Percentiles rank a stretch among this genome's conserved stretches.
Evolutionary conservation across 495 filamentous ascomycete genomes (phyloP).

Genomic region (Parmelia sp.): DNA sequence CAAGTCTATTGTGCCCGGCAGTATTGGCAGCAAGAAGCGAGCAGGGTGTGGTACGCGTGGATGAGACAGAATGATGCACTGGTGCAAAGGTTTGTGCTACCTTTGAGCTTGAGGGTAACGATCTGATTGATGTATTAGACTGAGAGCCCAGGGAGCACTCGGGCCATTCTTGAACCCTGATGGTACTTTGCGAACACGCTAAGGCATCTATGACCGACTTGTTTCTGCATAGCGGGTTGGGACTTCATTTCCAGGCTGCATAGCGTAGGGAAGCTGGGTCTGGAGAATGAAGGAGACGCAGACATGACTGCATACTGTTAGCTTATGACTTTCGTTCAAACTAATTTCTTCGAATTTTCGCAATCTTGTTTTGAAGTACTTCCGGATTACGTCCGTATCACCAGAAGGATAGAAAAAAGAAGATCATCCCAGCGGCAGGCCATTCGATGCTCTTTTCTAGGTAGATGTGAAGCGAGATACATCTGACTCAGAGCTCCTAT

Average conservation of each 20-base stretch:
- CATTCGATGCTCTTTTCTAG: background rate
- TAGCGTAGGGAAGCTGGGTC: background rate
- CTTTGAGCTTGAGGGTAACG: background rate
- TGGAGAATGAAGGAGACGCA: background rate
- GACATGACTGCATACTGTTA: background rate
- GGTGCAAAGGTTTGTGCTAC: background rate
- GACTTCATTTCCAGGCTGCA: background rate
- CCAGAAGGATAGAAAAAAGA: background rate
- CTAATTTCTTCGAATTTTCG: background rate
- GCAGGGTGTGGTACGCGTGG: constrained; percentile 9
- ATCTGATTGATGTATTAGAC: constrained; percentile 1
- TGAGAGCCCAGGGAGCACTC: constrained; percentile 5
- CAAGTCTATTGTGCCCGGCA: constrained; percentile 4
- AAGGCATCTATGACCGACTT: background rate
- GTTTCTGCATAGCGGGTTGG: background rate
- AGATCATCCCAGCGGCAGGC: background rate
- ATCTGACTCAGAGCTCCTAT: background rate
- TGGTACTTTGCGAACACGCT: constrained; percentile 1
- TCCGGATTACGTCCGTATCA: background rate
- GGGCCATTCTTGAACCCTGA: constrained; percentile 10
- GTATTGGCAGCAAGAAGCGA: constrained; percentile 14
- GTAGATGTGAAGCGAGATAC: background rate
- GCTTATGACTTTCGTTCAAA: background rate
- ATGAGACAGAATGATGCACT: constrained; percentile 4
- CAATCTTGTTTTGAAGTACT: background rate